A percentile compares a stretch with the other conserved stretches of the same genome.
These are phyloP conservation scores for Lolium perenne DNA, from an alignment of 176 grass and related monocot genomes.

Conservation along the genomic window DNA sequence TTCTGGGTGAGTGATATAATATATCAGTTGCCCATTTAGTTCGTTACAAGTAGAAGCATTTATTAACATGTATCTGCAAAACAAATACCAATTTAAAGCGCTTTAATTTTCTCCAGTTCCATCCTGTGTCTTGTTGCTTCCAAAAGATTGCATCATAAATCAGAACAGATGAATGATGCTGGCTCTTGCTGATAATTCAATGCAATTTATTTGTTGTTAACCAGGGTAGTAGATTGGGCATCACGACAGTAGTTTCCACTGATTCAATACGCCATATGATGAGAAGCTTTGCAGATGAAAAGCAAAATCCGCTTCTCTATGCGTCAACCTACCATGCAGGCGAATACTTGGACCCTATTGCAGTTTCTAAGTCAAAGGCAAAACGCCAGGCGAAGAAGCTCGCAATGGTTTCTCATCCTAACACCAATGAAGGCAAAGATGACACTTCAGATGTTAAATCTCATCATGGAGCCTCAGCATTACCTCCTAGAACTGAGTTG, in stretches of 20 bases:
- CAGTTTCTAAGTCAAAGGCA: constrained; percentile 77
- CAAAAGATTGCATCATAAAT: constrained; percentile 6
- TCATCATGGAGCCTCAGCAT: constrained; percentile 41
- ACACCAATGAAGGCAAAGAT: constrained; percentile 49
- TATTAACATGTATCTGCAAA: neutral
- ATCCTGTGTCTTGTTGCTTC: constrained; percentile 24
- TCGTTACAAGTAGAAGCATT: neutral
- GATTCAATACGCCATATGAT: constrained; percentile 99
- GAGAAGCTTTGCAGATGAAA: constrained; percentile 85
- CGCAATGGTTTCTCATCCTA: constrained; percentile 48
- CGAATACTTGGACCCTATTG: constrained; percentile 80
- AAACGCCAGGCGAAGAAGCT: constrained; percentile 85
- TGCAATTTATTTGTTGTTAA: constrained; percentile 17
- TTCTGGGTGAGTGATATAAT: constrained; percentile 15
- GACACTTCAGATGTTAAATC: constrained; percentile 54
- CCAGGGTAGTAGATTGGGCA: constrained; percentile 86
- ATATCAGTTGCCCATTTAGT: neutral
- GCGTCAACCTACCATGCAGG: constrained; percentile 98
- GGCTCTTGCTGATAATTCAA: constrained; percentile 14
- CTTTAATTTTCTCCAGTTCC: neutral
- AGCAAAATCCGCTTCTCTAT: constrained; percentile 87
- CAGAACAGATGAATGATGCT: neutral
- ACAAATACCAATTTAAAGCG: neutral
- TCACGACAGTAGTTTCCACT: constrained; percentile 91
- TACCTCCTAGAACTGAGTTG: constrained; percentile 56